Conservation (phyloP, 345 rosid genomes). For the Nasturtium officinale region DNA sequence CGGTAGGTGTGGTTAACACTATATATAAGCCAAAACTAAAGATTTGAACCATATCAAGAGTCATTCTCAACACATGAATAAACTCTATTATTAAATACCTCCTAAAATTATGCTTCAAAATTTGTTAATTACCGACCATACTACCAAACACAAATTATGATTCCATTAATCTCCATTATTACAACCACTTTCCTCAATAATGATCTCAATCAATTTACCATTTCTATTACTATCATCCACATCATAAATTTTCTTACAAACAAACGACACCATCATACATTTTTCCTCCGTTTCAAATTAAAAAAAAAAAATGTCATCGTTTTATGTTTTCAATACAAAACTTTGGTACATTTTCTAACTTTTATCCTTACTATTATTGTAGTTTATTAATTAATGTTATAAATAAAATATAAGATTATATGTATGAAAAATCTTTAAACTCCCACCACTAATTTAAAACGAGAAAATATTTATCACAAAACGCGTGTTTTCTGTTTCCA, state of each 20-base stretch:
- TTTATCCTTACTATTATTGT: no score
- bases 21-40: not conserved
- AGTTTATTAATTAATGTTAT: no score
- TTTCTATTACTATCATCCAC: not conserved
- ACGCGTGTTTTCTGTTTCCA: not conserved
- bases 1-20: not conserved
- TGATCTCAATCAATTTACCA: constrained; percentile 16
- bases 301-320: no score
- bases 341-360: no score
- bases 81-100: not conserved
- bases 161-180: constrained; percentile 36
- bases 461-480: not conserved
- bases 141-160: constrained; percentile 36
- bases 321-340: no score
- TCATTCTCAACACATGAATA: not conserved
- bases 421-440: no score
- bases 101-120: constrained; percentile 18
- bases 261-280: no score
- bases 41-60: not conserved
- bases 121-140: constrained; percentile 35
- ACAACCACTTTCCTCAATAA: constrained; percentile 31
- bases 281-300: no score
- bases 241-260: not conserved
- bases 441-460: no score
- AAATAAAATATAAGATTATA: no score